Base-by-base conservation (phyloP, 768 basidiomycete genomes). In the Suillus clintonianus region DNA sequence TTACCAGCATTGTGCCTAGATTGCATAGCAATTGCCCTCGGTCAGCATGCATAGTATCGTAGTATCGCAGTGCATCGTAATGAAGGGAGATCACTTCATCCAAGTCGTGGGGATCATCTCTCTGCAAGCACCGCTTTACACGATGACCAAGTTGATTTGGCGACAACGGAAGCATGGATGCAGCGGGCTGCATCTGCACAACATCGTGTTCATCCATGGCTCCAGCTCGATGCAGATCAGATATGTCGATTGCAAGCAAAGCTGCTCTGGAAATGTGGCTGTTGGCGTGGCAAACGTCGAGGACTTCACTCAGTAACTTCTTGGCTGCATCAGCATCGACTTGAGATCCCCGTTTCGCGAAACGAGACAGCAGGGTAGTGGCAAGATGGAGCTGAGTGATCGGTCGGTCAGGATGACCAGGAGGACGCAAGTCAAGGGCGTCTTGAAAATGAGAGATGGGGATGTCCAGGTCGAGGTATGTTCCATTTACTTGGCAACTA, bases 1-100 rank as follows among this genome's bases (percentile, higher is more conserved):
- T 48, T 0, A 0, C 0, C 24, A 48, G 14, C 47, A 27, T 4
- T 4, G 2, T 0, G 8, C 47, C 3, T 6, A 48, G 24, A 24
- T 27, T 15, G 8, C 14, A 1, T 2, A 27, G 7, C 14, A 48
- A 48, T 48, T 15, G 14, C 14, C 47, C 47, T 48, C 47, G 47
- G 24, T 3, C 8, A 48, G 5, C 7, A 48, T 48, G 24, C 24
- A 24, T 7, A 3, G 13, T 1, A 2, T 14, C 22, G 22, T 48
- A 27, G 47, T 48, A 48, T 48, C 7, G 7, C 24, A 48, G 24
- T 24, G 59, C 59, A 27, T 39, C 14, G 4, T 24, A 32, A 45
- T 24, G 39, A 15, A 24, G 22, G 9, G 37, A 24, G 24, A 59
- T 45, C 19, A 27, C 39, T n/a, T 45, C 41, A 30, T 59, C 41